Evolutionary conservation across 768 basidiomycete genomes (phyloP), one percentile per base, ranked within the genome.

Genomic region (Pseudohyphozyma bogoriensis): DNA sequence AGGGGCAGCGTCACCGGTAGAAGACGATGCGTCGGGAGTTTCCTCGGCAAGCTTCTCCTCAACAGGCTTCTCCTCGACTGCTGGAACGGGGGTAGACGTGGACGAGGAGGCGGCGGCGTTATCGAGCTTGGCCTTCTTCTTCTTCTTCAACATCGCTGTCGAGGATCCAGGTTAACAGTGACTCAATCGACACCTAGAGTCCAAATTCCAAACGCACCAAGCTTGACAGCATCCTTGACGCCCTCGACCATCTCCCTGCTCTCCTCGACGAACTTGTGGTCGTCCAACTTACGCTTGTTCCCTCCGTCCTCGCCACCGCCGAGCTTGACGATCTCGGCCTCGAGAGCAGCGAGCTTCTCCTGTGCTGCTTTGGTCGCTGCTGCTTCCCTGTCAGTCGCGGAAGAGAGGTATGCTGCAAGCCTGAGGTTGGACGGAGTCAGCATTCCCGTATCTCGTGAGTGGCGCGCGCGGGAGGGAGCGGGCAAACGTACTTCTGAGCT

Each of bases 241-340:
- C 80, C 83, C 66, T 93, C 91, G 3, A 89, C 87, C 31, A 97
- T 82, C 69, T 95, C 90, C 72, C 81, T 78, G 68, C 85, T 90
- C 76, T 93, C 85, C 72, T 96, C 91, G 40, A 99, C 72, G 71
- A 86, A 99, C 73, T 90, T 86, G 4, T 83, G 84, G 70, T 99
- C 93, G 51, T 96, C 91, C 49, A 97, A 84, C 31, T 87, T 81
- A 68, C 88, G 86, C 70, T 93, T 95, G 6, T 80, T 69, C 29
- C 45, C 44, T 9, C 58, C 54, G 32, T 69, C 69, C n/a, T n/a
- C n/a, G n/a, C n/a, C n/a, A n/a, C n/a, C n/a, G n/a, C n/a, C n/a
- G 29, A 70, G 56, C 11, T 64, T 46, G 24, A 28, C 45, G 51
- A 71, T 70, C 53, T 71, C 69, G 40, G 55, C 45, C 33, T 70